Percentiles rank a stretch among this genome's conserved stretches.
phyloP scores from a whole-genome alignment of 2,329 filamentous ascomycete species.

The Trichoderma citrinoviride region DNA sequence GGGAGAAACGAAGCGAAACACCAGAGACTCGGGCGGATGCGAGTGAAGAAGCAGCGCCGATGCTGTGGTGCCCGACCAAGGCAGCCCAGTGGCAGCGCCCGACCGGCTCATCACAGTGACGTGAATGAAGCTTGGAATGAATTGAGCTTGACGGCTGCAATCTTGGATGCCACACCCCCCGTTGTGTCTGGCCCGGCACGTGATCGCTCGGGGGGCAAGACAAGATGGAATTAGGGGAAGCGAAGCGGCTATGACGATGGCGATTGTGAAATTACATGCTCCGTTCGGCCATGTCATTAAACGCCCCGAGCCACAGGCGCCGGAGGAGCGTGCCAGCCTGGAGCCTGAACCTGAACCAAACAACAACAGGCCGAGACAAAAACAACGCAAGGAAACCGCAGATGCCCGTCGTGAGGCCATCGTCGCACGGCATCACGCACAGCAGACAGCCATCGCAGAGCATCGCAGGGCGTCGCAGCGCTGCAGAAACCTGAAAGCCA shows the following conservation, averaged over 20 bases:
- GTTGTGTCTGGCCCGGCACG: background rate
- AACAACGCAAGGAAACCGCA: background rate
- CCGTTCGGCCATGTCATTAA: conserved; percentile 12
- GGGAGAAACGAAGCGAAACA: background rate
- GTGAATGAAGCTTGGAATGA: background rate
- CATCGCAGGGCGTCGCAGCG: too few relatives aligned
- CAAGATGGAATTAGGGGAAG: conserved; percentile 19
- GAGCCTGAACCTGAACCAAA: background rate
- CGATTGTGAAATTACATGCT: conserved; percentile 17
- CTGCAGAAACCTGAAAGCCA: too few relatives aligned
- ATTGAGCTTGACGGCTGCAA: too few relatives aligned
- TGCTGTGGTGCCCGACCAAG: conserved; percentile 16
- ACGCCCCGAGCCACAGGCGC: conserved; percentile 3
- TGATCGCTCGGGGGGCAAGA: conserved; percentile 5
- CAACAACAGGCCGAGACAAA: background rate
- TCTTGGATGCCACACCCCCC: too few relatives aligned
- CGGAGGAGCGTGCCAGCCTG: background rate
- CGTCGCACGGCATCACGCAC: background rate
- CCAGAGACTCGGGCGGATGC: background rate
- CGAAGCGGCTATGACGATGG: conserved; percentile 19
- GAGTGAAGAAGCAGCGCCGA: background rate
- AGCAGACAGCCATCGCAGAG: background rate
- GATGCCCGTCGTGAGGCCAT: too few relatives aligned
- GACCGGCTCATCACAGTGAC: background rate
- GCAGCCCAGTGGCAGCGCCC: background rate